A percentile compares a stretch with the other conserved stretches of the same genome.
phyloP scores from a whole-genome alignment of 2,329 filamentous ascomycete genomes.

The Venturia asperata region DNA sequence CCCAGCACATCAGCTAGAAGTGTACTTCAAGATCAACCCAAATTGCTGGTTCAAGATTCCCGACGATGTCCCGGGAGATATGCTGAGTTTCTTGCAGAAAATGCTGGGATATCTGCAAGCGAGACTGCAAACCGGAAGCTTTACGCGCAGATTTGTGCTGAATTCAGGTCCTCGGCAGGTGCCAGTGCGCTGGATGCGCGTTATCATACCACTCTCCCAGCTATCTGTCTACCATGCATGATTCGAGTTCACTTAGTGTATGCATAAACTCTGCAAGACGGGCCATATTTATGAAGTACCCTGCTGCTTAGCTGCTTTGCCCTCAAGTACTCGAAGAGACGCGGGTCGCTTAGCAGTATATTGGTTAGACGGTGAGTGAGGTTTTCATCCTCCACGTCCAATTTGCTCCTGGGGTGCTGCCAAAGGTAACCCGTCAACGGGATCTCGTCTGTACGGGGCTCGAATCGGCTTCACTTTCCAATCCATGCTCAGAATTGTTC shows the following conservation, averaged over 20 bases:
- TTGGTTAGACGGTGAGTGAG: not conserved
- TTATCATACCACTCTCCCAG: not conserved
- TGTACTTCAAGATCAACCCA: not conserved
- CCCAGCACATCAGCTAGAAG: not conserved
- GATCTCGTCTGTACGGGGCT: not conserved
- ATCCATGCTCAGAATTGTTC: not conserved
- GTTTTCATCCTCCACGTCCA: not conserved
- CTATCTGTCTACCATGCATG: not conserved
- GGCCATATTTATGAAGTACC: not conserved
- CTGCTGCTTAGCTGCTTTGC: not conserved
- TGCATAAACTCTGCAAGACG: not conserved
- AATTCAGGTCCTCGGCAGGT: not conserved
- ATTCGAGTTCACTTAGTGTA: not conserved
- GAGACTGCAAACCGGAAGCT: not conserved
- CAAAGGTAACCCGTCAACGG: not conserved
- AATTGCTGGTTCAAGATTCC: not conserved
- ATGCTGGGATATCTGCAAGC: not conserved
- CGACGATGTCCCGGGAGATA: not conserved
- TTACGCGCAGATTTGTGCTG: not conserved
- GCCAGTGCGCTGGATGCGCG: not conserved
- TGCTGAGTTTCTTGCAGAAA: not conserved
- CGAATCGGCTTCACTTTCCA: not conserved
- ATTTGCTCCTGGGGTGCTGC: not conserved
- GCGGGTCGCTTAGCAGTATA: not conserved
- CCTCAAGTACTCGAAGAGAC: not conserved